A percentile compares a stretch with the other conserved stretches of the same genome.
phyloP scores from a whole-genome alignment of 352 stramenopile genomes.

The Globisporangium irregulare region DNA sequence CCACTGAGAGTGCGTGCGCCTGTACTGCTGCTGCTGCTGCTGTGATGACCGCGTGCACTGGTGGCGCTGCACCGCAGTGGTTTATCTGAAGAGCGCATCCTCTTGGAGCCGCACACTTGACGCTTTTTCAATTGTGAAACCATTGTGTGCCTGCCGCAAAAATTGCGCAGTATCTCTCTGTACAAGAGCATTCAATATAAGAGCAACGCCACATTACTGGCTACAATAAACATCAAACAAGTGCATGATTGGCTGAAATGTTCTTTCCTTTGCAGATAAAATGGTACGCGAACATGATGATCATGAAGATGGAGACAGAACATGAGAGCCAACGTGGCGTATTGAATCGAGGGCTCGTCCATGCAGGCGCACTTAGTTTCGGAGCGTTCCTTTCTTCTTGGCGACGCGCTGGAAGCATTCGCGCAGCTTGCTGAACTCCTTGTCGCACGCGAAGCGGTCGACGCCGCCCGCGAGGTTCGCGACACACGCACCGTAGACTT shows the following conservation, averaged over 20 bases:
- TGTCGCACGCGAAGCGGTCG: conserved; percentile 48
- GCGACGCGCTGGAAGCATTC: conserved; percentile 55
- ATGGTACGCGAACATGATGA: not conserved
- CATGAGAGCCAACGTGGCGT: not conserved
- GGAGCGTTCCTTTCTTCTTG: conserved; percentile 23
- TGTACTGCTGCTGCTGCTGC: not conserved
- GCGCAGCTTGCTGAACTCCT: conserved; percentile 74
- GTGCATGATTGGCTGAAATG: conserved; percentile 14
- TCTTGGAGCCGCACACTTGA: not conserved
- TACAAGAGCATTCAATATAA: conserved; percentile 2
- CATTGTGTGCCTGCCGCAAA: not conserved
- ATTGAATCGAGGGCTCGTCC: not conserved
- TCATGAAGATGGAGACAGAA: not conserved
- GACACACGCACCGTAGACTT: conserved; percentile 79
- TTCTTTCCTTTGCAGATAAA: not conserved
- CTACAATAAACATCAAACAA: not conserved
- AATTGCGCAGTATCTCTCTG: not conserved
- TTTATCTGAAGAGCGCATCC: not conserved
- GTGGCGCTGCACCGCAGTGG: not conserved
- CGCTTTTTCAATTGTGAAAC: conserved; percentile 7
- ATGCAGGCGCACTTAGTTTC: not conserved
- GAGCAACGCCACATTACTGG: not conserved
- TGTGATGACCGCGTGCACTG: not conserved
- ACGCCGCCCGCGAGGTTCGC: conserved; percentile 56
- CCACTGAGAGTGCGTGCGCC: not conserved